Base-by-base conservation (phyloP, 805 yeast species). In the Ogataea trehaloabstinens region DNA sequence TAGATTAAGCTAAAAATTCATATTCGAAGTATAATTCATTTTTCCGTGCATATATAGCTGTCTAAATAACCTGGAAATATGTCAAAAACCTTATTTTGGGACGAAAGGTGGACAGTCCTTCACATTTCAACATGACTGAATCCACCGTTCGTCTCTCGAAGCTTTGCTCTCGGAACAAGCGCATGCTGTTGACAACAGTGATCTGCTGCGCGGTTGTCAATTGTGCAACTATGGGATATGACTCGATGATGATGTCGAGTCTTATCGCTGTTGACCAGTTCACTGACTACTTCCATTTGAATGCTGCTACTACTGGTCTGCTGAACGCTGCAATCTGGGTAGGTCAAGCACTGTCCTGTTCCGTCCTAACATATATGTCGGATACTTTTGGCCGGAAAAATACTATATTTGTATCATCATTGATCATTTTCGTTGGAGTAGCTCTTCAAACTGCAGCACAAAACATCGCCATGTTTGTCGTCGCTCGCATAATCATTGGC, bases 321-420 rank as follows among this genome's bases (percentile, higher is more conserved):
- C 35, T 41, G 24, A 42, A 46, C 12, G 54, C 51, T 19, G 21
- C 51, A 17, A 36, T 48, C 37, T 46, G 49, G 48, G 35, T 48
- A 82, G 55, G 55, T 16, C 25, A 35, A 11, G 19, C 46, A 5
- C 13, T 39, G 6, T 13, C 42, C 10, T 18, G 30, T 12, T 19
- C 25, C 12, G 19, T 36, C 8, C 36, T 39, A 6, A 37, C 28
- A 24, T 22, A 31, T 8, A 10, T 41, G 8, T 19, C 36, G 17
- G 50, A 46, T 31, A 31, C 40, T 17, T 51, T 66, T 34, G 88
- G 89, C 24, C 76, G 89, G 63, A 73, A 78, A 56, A 76, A 76
- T 20, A 51, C 74, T 40, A 71, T 80, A 27, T 49, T 73, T 18
- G 34, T 63, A 13, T 85, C 85, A 8, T 63, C 76, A 34, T 16